Percentiles rank a stretch among this genome's conserved stretches.
Evolutionary conservation across 176 grass and related monocot species (phyloP).

Genomic region (Stipa capillata): DNA sequence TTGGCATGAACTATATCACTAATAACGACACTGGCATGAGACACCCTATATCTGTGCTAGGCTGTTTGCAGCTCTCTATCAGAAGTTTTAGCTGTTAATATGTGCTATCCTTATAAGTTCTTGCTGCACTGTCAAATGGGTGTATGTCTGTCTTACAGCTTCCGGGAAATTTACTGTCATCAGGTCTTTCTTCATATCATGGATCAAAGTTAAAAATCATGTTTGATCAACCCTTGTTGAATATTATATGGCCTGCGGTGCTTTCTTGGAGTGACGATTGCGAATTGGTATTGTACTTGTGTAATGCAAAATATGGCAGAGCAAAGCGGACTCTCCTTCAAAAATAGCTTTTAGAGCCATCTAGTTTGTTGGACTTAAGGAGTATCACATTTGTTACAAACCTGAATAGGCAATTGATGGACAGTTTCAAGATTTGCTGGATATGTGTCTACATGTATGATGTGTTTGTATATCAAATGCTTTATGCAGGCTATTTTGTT

Average conservation of each 20-base stretch:
- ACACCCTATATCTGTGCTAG: too few relatives aligned
- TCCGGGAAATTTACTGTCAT: background rate
- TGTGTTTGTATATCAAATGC: background rate
- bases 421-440: background rate
- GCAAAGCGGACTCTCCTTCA: background rate
- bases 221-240: background rate
- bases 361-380: background rate
- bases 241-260: background rate
- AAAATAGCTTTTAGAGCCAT: background rate
- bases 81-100: too few relatives aligned
- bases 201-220: background rate
- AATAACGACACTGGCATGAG: too few relatives aligned
- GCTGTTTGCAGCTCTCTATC: too few relatives aligned
- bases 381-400: background rate
- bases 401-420: background rate
- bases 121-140: background rate
- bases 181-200: background rate
- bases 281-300: background rate
- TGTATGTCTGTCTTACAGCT: background rate
- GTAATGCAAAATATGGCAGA: slow-evolving; percentile 1
- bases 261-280: background rate
- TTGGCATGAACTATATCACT: background rate
- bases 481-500: slow-evolving; percentile 9
- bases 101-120: too few relatives aligned
- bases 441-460: background rate